Percentiles rank a stretch among this genome's conserved stretches.
These are phyloP conservation scores for Parvularia atlantis DNA, from an alignment of 78 protist genomes.

Conservation along the genomic window DNA sequence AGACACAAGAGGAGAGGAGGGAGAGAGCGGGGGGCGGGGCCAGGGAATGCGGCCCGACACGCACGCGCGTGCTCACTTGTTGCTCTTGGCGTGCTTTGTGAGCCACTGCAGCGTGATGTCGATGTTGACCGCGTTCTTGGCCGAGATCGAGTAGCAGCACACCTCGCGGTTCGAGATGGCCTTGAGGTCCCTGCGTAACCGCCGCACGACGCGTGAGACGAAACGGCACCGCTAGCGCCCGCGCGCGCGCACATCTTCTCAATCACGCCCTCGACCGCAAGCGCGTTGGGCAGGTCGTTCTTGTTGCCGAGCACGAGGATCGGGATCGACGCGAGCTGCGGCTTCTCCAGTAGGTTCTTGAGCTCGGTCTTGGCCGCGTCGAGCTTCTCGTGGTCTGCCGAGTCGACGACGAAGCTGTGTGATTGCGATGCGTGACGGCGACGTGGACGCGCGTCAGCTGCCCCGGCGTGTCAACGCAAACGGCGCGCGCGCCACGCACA, in stretches of 20 bases:
- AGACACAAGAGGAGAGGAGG: too few relatives aligned
- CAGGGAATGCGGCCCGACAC: too few relatives aligned
- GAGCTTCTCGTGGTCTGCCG: conserved; percentile 66
- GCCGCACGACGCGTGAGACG: not conserved
- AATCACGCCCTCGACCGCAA: conserved; percentile 58
- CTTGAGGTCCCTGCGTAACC: conserved; percentile 48
- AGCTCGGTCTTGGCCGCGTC: conserved; percentile 65
- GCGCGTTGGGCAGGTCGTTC: conserved; percentile 77
- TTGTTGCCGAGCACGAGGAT: conserved; percentile 90
- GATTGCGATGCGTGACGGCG: too few relatives aligned
- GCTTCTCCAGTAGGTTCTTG: conserved; percentile 68
- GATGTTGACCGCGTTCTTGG: conserved; percentile 77
- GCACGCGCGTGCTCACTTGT: not conserved
- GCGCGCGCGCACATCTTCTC: conserved; percentile 36
- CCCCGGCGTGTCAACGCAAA: too few relatives aligned
- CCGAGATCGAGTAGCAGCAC: conserved; percentile 77
- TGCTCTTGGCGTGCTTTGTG: conserved; percentile 50
- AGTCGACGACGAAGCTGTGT: conserved; percentile 82
- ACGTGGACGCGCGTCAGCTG: too few relatives aligned
- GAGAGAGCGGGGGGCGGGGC: too few relatives aligned
- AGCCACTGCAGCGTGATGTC: conserved; percentile 86
- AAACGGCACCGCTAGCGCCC: not conserved
- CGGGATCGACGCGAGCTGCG: conserved; percentile 84
- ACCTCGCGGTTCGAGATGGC: conserved; percentile 68
- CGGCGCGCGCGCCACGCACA: conserved; percentile 55